Evolutionary conservation across 2,329 filamentous ascomycete genomes (phyloP).

Genomic region (Ceratocystis variospora): DNA sequence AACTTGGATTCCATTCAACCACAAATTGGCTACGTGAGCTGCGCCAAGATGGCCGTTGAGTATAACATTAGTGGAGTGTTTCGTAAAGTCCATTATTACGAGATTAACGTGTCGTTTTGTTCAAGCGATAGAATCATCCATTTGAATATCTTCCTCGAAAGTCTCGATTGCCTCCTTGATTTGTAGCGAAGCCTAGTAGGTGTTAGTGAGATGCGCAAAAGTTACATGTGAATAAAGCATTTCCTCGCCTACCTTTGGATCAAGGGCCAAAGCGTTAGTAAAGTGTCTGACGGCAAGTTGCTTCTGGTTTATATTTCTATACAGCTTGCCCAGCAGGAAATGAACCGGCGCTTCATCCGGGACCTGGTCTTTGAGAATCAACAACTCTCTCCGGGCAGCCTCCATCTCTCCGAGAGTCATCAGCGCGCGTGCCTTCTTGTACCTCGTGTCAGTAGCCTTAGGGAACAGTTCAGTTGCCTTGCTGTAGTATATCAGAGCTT

Average conservation of each 20-base stretch:
- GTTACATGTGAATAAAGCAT: not conserved
- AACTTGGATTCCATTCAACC: not conserved
- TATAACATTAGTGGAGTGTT: slow-evolving; percentile 1
- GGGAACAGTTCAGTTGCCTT: slow-evolving; percentile 74
- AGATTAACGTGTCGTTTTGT: not conserved
- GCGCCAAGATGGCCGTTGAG: not conserved
- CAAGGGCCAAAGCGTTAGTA: slow-evolving; percentile 85
- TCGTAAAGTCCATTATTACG: slow-evolving; percentile 1
- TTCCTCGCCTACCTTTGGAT: slow-evolving; percentile 64
- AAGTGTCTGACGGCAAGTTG: slow-evolving; percentile 81
- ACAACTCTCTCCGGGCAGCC: slow-evolving; percentile 65
- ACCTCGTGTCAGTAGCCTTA: slow-evolving; percentile 66
- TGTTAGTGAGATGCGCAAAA: not conserved
- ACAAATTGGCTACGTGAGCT: not conserved
- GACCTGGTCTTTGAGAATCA: slow-evolving; percentile 77
- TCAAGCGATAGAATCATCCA: slow-evolving; percentile 39
- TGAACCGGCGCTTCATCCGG: slow-evolving; percentile 94
- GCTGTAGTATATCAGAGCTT: slow-evolving; percentile 68
- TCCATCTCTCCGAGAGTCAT: slow-evolving; percentile 60
- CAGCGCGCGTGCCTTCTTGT: slow-evolving; percentile 82
- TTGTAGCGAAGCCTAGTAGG: slow-evolving; percentile 61
- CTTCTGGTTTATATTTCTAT: slow-evolving; percentile 58
- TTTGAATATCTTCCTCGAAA: slow-evolving; percentile 64
- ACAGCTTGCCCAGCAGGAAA: slow-evolving; percentile 78
- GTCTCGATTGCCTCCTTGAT: slow-evolving; percentile 96